Percentiles rank a stretch among this genome's conserved stretches.
Evolutionary conservation across 2,329 filamentous ascomycete genomes (phyloP).

Genomic region (Colletotrichum navitas): DNA sequence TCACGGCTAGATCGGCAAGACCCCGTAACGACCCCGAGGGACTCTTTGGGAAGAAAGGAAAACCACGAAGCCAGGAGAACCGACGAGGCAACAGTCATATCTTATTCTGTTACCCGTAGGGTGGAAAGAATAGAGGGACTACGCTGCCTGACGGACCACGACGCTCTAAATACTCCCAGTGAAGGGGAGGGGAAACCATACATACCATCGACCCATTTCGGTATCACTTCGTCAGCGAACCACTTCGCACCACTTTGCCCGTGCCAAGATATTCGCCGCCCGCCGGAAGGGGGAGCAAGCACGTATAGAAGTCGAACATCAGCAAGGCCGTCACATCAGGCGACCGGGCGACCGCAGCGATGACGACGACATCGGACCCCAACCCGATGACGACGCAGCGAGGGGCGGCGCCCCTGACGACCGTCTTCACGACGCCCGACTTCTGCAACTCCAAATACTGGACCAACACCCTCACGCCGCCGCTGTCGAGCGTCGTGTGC

Average conservation of each 20-base stretch:
- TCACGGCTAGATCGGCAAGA: background rate
- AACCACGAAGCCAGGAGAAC: background rate
- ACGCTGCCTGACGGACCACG: background rate
- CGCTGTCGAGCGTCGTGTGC: constrained; percentile 36
- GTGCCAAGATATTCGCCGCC: background rate
- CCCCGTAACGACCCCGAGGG: background rate
- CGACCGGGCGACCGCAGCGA: background rate
- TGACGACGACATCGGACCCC: constrained; percentile 30
- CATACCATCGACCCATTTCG: background rate
- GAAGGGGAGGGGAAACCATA: background rate
- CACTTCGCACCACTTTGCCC: background rate
- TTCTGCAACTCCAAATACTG: constrained; percentile 31
- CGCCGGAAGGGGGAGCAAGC: background rate
- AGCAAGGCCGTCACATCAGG: background rate
- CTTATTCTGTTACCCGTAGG: background rate
- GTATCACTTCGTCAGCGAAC: background rate
- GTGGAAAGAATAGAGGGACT: background rate
- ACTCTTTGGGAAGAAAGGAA: background rate
- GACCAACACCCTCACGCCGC: constrained; percentile 35
- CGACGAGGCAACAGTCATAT: background rate
- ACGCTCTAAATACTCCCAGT: background rate
- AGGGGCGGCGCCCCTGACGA: constrained; percentile 36
- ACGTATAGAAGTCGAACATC: background rate
- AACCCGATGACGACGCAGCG: constrained; percentile 34
- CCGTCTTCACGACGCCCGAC: constrained; percentile 40